Percentiles rank a stretch among this genome's conserved stretches.
These are phyloP conservation scores for Pugionium cornutum DNA, from an alignment of 345 rosid genomes.

Conservation along the genomic window DNA sequence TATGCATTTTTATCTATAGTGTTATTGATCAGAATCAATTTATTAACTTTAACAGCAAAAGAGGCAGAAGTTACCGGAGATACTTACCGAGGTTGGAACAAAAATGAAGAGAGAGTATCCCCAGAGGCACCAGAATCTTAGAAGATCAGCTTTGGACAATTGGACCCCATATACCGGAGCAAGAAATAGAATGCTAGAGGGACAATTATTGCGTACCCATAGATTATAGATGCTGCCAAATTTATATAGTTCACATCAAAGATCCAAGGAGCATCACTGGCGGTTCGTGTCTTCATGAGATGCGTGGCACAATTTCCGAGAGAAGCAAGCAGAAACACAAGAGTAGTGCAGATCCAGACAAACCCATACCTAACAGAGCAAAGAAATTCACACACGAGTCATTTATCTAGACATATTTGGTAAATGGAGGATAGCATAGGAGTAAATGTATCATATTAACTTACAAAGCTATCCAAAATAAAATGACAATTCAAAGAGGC, in stretches of 20 bases:
- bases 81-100: conserved; percentile 65
- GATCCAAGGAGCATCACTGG: conserved; percentile 62
- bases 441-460: conserved; percentile 4
- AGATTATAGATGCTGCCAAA: conserved; percentile 62
- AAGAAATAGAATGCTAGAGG: conserved; percentile 85
- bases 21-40: background rate
- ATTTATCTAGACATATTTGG: conserved; percentile 8
- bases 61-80: conserved; percentile 22
- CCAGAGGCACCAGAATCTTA: conserved; percentile 94
- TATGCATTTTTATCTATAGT: background rate
- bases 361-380: conserved; percentile 71
- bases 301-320: conserved; percentile 87
- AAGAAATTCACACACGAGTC: conserved; percentile 14
- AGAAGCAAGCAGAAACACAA: conserved; percentile 76
- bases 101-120: conserved; percentile 90
- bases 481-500: background rate
- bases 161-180: conserved; percentile 79
- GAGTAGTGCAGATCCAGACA: conserved; percentile 87
- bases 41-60: background rate
- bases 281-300: conserved; percentile 61
- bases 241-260: conserved; percentile 84
- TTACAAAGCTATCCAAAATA: background rate
- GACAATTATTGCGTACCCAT: conserved; percentile 72
- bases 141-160: conserved; percentile 71
- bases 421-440: background rate